Evolutionary conservation across 805 yeast species (phyloP), one percentile per base, ranked within the genome.

Genomic region (Wickerhamomyces alni): DNA sequence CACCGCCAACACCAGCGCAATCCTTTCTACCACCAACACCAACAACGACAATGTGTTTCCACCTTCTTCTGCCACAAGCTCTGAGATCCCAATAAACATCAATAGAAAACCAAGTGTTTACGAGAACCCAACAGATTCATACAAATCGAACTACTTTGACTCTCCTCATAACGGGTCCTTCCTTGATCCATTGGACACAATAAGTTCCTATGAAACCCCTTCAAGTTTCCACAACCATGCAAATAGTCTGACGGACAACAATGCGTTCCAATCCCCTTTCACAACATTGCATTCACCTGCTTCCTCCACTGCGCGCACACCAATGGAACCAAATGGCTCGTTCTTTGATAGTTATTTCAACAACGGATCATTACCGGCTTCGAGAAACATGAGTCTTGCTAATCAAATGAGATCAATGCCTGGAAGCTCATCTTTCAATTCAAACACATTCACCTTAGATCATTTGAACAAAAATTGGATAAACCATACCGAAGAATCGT

Each of bases 181-280:
- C n/a, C 35, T 55, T 41, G 59, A 55, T 35, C 57, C 59, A 2
- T 30, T 54, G 25, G 56, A 54, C 28, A 45, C 55, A 2, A 45
- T 54, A 5, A 44, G 51, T 16, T 43, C 57, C 5, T 55, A 50
- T 37, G 59, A 54, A 3, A 40, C 57, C 7, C 57, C 59, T 10
- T 51, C 58, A 6, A 46, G 40, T 15, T 48, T 55, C 35, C 42
- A 42, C 19, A 33, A 40, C 10, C 30, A 35, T 4, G 37, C 50
- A 2, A 35, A 48, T 6, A 50, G 56, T 30, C 48, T 51, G 30
- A 41, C 31, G 13, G 30, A 34, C 8, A n/a, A 48, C 3, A 41
- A 38, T 11, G 39, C 45, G 25, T 51, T 54, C 41, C 48, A 44
- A 15, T 44, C 52, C 2, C 40, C 37, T 2, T 48, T 46, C 35